Percentiles rank a stretch among this genome's conserved stretches.
phyloP scores from a whole-genome alignment of 306 rosid genomes.

The Pachyrhizus erosus region DNA sequence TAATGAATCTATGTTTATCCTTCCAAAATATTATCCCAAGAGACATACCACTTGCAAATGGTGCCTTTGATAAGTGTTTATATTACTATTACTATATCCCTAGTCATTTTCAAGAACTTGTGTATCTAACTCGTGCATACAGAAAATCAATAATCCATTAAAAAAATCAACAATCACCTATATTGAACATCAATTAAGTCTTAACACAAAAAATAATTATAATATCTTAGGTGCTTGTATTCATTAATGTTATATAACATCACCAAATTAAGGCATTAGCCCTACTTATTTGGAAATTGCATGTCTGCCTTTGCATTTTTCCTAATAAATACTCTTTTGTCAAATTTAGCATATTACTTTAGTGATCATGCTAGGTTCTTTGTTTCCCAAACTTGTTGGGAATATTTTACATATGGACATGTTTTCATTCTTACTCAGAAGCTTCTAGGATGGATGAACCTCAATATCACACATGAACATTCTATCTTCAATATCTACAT shows the following conservation, averaged over 20 bases:
- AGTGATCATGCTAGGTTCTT: conserved; percentile 46
- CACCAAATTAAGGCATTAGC: conserved; percentile 23
- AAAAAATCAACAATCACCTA: conserved; percentile 39
- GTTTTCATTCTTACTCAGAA: conserved; percentile 76
- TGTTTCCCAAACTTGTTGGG: conserved; percentile 51
- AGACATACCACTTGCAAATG: background rate
- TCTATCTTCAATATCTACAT: conserved; percentile 81
- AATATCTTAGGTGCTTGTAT: conserved; percentile 39
- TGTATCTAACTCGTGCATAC: conserved; percentile 23
- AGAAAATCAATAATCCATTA: conserved; percentile 41
- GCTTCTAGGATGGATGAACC: conserved; percentile 86
- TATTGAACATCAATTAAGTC: conserved; percentile 14
- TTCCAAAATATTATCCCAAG: background rate
- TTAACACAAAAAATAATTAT: conserved; percentile 12
- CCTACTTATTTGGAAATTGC: conserved; percentile 48
- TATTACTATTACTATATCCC: background rate
- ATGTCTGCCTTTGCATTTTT: conserved; percentile 32
- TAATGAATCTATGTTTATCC: background rate
- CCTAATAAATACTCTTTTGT: background rate
- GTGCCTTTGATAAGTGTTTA: background rate
- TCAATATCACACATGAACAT: conserved; percentile 66
- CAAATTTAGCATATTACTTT: conserved; percentile 6
- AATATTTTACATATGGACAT: conserved; percentile 86
- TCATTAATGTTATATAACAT: conserved; percentile 36
- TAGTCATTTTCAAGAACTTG: conserved; percentile 1